These are phyloP conservation scores for Punica granatum DNA, from an alignment of 345 rosid genomes.

Conservation along the genomic window DNA sequence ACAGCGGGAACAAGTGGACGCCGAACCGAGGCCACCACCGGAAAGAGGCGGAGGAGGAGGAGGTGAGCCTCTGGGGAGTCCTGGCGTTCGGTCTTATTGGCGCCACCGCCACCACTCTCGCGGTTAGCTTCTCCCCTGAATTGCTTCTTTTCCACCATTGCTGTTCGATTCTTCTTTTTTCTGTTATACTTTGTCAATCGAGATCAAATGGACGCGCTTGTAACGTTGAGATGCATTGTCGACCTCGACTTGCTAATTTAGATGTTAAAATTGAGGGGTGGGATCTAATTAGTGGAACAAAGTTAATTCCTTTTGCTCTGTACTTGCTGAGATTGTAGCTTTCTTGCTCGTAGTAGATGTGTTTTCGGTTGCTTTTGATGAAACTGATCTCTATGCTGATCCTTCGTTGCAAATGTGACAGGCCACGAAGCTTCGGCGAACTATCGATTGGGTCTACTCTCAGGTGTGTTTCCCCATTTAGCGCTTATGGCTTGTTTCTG, in stretches of 20 bases:
- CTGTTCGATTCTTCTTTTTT: background rate
- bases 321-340: background rate
- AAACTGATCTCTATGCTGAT: background rate
- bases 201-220: background rate
- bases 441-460: conserved; percentile 64
- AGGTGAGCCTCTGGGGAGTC: conserved; percentile 66
- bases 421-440: conserved; percentile 75
- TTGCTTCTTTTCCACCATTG: background rate
- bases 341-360: background rate
- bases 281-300: background rate
- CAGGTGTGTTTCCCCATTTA: conserved; percentile 40
- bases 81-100: conserved; percentile 68
- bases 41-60: conserved; percentile 26
- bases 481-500: background rate
- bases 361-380: conserved; percentile 16
- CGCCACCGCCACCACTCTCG: conserved; percentile 87
- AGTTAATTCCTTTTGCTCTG: background rate
- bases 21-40: background rate
- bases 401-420: conserved; percentile 34
- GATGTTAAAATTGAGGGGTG: background rate
- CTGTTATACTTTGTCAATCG: conserved; percentile 1
- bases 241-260: background rate
- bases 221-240: background rate
- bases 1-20: conserved; percentile 4
- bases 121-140: conserved; percentile 22